A percentile compares a stretch with the other conserved stretches of the same genome.
phyloP scores from a whole-genome alignment of 768 basidiomycete genomes.

The Jaapia argillacea region DNA sequence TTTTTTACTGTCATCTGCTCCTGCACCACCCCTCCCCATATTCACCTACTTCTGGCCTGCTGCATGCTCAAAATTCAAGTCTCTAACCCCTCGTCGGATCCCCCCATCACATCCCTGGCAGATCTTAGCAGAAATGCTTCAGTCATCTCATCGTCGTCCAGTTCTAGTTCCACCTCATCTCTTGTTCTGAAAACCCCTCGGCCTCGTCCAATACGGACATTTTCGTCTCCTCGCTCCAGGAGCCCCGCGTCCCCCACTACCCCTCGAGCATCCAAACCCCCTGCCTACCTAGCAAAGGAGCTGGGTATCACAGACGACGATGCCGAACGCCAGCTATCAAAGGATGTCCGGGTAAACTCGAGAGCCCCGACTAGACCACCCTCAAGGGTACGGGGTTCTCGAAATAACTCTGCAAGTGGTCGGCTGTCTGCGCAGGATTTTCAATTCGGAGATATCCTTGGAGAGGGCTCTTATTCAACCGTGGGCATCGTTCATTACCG shows the following conservation, averaged over 20 bases:
- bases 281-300: slow-evolving; percentile 50
- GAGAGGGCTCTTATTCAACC: slow-evolving; percentile 77
- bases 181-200: slow-evolving; percentile 32
- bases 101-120: slow-evolving; percentile 34
- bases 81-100: slow-evolving; percentile 16
- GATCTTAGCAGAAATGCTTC: slow-evolving; percentile 70
- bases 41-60: slow-evolving; percentile 1
- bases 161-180: slow-evolving; percentile 38
- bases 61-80: slow-evolving; percentile 29
- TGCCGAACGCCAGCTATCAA: slow-evolving; percentile 8
- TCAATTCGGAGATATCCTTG: slow-evolving; percentile 61
- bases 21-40: not conserved
- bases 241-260: slow-evolving; percentile 37
- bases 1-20: not conserved
- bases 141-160: slow-evolving; percentile 60
- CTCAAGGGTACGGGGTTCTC: slow-evolving; percentile 25
- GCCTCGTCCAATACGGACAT: slow-evolving; percentile 48
- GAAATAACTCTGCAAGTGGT: slow-evolving; percentile 36
- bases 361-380: slow-evolving; percentile 25
- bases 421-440: slow-evolving; percentile 51
- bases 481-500: slow-evolving; percentile 32
- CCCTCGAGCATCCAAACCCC: slow-evolving; percentile 28
- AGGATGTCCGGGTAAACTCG: slow-evolving; percentile 16
- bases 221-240: slow-evolving; percentile 50
- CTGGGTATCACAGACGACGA: slow-evolving; percentile 31